Conservation (phyloP, 2,329 filamentous ascomycete genomes). For the Stromatinia cepivora region DNA sequence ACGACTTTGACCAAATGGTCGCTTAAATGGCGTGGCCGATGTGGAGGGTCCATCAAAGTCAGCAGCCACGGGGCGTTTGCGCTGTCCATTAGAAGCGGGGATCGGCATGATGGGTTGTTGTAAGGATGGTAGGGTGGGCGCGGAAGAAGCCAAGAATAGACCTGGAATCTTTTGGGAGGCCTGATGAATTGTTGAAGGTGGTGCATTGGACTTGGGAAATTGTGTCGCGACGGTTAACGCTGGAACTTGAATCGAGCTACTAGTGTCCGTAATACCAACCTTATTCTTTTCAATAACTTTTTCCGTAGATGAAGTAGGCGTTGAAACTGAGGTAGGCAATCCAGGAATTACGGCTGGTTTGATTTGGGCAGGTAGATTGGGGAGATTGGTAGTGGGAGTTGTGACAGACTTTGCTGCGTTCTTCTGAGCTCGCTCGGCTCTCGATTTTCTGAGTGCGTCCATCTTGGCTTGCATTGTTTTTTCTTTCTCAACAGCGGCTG, state of each 20-base stretch:
- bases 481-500: conserved; percentile 66
- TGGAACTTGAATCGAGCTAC: conserved; percentile 5
- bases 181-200: conserved; percentile 13
- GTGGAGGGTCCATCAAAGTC: conserved; percentile 64
- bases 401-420: conserved; percentile 40
- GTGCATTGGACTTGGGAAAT: neutral
- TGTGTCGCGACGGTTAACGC: conserved; percentile 8
- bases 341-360: conserved; percentile 16
- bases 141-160: conserved; percentile 36
- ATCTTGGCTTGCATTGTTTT: conserved; percentile 74
- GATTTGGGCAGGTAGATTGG: conserved; percentile 4
- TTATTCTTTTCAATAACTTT: conserved; percentile 3
- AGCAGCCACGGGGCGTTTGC: conserved; percentile 65
- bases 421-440: conserved; percentile 48
- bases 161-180: conserved; percentile 31
- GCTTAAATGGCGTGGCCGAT: conserved; percentile 45
- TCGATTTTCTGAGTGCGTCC: conserved; percentile 66
- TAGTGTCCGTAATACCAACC: neutral
- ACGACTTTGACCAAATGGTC: conserved; percentile 60
- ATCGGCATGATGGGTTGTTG: conserved; percentile 5
- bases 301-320: conserved; percentile 6
- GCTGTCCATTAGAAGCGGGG: conserved; percentile 27
- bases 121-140: conserved; percentile 20
- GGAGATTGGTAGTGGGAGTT: conserved; percentile 16
- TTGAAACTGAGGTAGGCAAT: neutral